Conservation (phyloP, 2,329 filamentous ascomycete genomes). For the Madurella mycetomatis region DNA sequence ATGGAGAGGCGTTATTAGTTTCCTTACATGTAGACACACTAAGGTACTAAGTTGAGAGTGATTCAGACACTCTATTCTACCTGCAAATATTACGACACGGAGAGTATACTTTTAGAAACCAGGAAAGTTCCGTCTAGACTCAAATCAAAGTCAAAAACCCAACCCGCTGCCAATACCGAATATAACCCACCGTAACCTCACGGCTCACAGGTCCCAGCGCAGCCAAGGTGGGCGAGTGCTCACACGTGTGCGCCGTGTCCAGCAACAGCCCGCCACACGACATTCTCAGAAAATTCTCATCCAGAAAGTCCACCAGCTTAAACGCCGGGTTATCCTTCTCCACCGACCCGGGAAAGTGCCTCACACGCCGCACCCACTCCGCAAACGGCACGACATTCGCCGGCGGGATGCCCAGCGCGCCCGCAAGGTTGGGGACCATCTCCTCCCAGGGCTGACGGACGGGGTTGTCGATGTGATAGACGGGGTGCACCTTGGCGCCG, state of each 20-base stretch:
- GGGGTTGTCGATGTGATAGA: conserved; percentile 32
- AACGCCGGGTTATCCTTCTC: conserved; percentile 2
- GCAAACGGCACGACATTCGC: neutral
- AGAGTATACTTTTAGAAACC: too few relatives aligned
- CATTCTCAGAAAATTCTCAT: conserved; percentile 3
- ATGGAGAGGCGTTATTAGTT: too few relatives aligned
- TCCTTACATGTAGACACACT: too few relatives aligned
- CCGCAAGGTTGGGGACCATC: neutral
- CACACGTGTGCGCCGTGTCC: neutral
- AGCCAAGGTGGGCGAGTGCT: neutral
- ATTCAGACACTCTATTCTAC: too few relatives aligned
- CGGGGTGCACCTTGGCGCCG: conserved; percentile 12
- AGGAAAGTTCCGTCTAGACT: too few relatives aligned
- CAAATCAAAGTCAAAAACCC: neutral
- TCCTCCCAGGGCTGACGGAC: conserved; percentile 27
- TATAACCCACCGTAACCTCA: neutral
- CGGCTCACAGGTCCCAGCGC: neutral
- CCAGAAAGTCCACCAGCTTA: conserved; percentile 2
- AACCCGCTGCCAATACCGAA: conserved; percentile 2
- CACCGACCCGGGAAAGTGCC: neutral
- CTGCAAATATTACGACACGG: too few relatives aligned
- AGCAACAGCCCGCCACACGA: conserved; percentile 1
- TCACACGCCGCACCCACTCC: neutral
- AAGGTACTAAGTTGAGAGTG: too few relatives aligned
- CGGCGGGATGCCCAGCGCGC: neutral